Evolutionary conservation across 73 alveolate genomes (phyloP).

Genomic region (Breviolum minutum): DNA sequence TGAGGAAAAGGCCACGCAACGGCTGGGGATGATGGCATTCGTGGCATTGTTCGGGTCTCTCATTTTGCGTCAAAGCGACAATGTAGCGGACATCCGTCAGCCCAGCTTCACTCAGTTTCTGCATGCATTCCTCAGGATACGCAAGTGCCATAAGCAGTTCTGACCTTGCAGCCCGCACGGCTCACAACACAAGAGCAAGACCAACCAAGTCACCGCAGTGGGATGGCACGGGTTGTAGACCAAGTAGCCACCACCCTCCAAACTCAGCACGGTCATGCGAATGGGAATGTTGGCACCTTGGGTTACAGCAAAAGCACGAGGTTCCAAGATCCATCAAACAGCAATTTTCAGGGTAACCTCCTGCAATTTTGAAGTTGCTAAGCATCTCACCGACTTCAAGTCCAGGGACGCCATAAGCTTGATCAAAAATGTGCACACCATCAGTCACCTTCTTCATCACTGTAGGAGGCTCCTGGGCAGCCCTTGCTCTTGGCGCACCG

Average conservation of each 20-base stretch:
- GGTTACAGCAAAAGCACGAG: neutral
- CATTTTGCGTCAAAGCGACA: neutral
- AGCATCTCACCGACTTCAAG: constrained; percentile 56
- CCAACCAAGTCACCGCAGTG: constrained; percentile 11
- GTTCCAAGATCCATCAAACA: neutral
- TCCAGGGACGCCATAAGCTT: constrained; percentile 91
- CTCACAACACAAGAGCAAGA: neutral
- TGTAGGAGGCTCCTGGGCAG: constrained; percentile 40
- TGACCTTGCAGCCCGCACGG: no score
- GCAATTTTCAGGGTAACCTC: neutral
- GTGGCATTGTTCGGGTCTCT: neutral
- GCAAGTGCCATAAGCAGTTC: neutral
- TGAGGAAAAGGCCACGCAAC: neutral
- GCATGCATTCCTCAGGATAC: constrained; percentile 42
- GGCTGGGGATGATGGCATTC: neutral
- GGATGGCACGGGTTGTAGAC: constrained; percentile 91
- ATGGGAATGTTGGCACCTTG: constrained; percentile 91
- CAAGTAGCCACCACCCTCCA: constrained; percentile 74
- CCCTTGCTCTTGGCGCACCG: neutral
- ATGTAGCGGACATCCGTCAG: constrained; percentile 88
- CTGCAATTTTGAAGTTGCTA: neutral
- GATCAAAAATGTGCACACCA: constrained; percentile 76
- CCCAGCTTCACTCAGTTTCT: constrained; percentile 29
- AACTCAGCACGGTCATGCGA: constrained; percentile 79
- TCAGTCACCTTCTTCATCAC: constrained; percentile 72